These are phyloP conservation scores for Bothriochloa decipiens DNA, from an alignment of 176 grass and related monocot genomes.

Conservation along the genomic window DNA sequence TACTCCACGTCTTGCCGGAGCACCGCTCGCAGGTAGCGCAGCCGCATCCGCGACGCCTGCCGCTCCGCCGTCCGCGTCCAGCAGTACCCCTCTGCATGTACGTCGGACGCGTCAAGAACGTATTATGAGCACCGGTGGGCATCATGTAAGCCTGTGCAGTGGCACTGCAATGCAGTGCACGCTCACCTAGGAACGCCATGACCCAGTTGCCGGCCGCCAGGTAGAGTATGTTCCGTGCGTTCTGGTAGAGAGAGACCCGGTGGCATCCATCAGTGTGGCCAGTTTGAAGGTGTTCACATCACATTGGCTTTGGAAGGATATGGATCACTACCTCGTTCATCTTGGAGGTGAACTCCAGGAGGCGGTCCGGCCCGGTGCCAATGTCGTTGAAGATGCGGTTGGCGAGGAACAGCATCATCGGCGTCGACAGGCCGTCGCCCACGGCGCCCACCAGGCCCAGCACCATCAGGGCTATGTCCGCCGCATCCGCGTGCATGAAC, in stretches of 20 bases:
- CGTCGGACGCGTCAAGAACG: too few species aligned
- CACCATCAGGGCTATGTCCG: conserved; percentile 67
- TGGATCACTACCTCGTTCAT: conserved; percentile 52
- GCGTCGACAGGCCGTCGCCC: conserved; percentile 74
- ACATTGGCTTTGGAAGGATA: too few species aligned
- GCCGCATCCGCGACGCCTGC: conserved; percentile 64
- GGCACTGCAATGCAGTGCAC: neutral
- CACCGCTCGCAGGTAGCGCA: conserved; percentile 68
- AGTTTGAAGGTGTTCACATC: too few species aligned
- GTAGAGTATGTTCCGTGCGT: conserved; percentile 65
- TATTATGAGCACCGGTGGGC: too few species aligned
- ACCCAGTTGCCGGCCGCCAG: conserved; percentile 65
- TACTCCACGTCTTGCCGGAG: conserved; percentile 96
- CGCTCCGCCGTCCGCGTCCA: conserved; percentile 87
- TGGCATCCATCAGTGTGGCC: too few species aligned
- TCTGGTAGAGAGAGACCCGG: conserved; percentile 37
- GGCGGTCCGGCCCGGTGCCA: conserved; percentile 40
- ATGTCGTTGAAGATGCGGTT: conserved; percentile 84
- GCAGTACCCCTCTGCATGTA: conserved; percentile 76
- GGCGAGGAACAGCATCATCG: conserved; percentile 78
- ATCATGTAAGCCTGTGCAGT: too few species aligned
- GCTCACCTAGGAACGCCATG: conserved; percentile 82
- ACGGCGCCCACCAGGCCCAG: conserved; percentile 73
- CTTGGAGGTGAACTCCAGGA: conserved; percentile 56
- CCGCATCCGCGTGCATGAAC: conserved; percentile 81